Conservation (phyloP, 495 filamentous ascomycete species). For the Aspergillus kassunensis region DNA sequence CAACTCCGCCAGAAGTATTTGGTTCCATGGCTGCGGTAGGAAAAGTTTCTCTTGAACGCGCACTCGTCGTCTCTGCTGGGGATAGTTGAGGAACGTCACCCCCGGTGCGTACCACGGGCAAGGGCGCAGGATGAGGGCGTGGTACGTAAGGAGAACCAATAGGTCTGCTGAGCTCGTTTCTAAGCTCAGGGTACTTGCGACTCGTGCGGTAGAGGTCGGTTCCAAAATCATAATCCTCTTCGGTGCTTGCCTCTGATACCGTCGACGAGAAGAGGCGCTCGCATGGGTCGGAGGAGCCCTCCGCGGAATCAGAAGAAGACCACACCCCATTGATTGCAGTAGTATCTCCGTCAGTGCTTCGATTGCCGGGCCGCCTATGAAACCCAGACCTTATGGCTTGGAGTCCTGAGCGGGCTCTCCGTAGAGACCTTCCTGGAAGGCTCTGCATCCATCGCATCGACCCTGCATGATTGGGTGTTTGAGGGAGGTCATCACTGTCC, state of each 20-base stretch:
- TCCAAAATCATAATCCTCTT: conserved; percentile 33
- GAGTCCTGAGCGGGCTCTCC: conserved; percentile 32
- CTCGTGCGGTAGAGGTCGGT: conserved; percentile 28
- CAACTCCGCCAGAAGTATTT: not conserved
- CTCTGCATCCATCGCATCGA: conserved; percentile 27
- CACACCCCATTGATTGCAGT: conserved; percentile 7
- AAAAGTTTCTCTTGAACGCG: not conserved
- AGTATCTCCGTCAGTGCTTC: not conserved
- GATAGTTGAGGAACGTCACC: not conserved
- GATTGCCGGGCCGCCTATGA: conserved; percentile 16
- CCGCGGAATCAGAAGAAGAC: conserved; percentile 11
- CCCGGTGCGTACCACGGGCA: not conserved
- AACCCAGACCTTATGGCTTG: conserved; percentile 29
- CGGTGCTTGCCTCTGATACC: conserved; percentile 27
- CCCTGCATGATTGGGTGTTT: conserved; percentile 10
- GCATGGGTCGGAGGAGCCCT: conserved; percentile 10
- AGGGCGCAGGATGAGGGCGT: not conserved
- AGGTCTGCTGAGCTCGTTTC: conserved; percentile 4
- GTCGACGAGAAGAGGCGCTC: conserved; percentile 16
- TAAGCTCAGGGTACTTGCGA: conserved; percentile 13
- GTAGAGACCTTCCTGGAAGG: conserved; percentile 28
- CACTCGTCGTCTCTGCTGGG: not conserved
- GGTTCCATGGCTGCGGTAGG: not conserved
- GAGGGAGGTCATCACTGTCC: conserved; percentile 11
- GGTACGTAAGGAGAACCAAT: not conserved